These are phyloP conservation scores for Neoboletus magnificus DNA, from an alignment of 768 basidiomycete species.

Conservation along the genomic window DNA sequence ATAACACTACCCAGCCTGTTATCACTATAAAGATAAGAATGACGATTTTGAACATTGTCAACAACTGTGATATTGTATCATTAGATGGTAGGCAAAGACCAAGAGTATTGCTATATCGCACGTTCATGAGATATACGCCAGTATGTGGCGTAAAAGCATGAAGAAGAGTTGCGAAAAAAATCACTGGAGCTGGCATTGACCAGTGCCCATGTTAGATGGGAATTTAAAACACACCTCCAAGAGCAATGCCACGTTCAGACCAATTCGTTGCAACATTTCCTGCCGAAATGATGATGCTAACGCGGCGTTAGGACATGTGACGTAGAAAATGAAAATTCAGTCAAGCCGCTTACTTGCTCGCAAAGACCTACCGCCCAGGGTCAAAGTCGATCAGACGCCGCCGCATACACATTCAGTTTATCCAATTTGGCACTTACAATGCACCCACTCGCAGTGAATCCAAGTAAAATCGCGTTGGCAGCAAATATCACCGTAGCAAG, in stretches of 20 bases:
- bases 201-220: background rate
- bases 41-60: constrained; percentile 52
- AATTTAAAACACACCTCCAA: constrained; percentile 41
- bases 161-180: constrained; percentile 46
- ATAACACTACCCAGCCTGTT: constrained; percentile 59
- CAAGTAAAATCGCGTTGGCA: constrained; percentile 43
- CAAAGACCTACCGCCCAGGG: constrained; percentile 26
- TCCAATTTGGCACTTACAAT: constrained; percentile 35
- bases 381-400: background rate
- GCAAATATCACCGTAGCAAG: constrained; percentile 51
- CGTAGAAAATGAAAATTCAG: background rate
- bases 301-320: background rate
- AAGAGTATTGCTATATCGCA: constrained; percentile 18
- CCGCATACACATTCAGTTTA: background rate
- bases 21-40: constrained; percentile 55
- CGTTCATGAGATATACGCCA: constrained; percentile 57
- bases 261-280: constrained; percentile 42
- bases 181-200: constrained; percentile 33
- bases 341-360: constrained; percentile 30
- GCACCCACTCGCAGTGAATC: constrained; percentile 43
- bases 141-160: constrained; percentile 50
- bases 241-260: constrained; percentile 58
- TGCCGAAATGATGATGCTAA: constrained; percentile 48
- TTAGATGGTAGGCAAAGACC: constrained; percentile 8
- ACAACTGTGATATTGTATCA: constrained; percentile 20